phyloP scores from a whole-genome alignment of 2,329 filamentous ascomycete species.

The Escovopsis sp. region DNA sequence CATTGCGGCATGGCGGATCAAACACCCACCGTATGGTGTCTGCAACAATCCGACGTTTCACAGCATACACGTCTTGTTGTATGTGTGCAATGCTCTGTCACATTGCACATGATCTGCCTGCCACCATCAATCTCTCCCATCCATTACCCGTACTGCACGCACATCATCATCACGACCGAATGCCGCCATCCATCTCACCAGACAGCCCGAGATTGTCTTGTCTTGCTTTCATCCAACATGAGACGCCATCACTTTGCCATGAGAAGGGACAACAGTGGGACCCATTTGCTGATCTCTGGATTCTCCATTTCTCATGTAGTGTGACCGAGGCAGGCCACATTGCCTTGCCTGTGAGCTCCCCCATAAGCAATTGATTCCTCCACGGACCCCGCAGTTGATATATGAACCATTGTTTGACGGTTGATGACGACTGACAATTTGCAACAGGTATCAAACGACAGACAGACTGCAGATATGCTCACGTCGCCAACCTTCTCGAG shows the following conservation, averaged over 20 bases:
- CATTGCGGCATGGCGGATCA: neutral
- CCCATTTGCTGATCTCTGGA: too few species aligned
- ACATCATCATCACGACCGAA: too few species aligned
- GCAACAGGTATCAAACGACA: constrained; percentile 57
- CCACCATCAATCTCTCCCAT: neutral
- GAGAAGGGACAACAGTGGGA: too few species aligned
- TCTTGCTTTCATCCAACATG: too few species aligned
- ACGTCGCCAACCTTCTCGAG: constrained; percentile 64
- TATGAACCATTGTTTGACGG: neutral
- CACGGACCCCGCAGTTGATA: neutral
- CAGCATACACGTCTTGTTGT: neutral
- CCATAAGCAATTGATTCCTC: too few species aligned
- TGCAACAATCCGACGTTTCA: neutral
- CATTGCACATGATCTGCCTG: neutral
- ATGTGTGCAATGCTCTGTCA: neutral
- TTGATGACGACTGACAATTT: constrained; percentile 11
- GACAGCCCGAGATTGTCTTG: too few species aligned
- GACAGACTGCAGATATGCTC: constrained; percentile 60
- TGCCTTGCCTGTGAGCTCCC: constrained; percentile 45
- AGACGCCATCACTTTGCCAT: too few species aligned
- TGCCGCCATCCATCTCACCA: too few species aligned
- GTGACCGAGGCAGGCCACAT: constrained; percentile 57
- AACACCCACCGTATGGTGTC: neutral
- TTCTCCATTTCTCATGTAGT: constrained; percentile 29
- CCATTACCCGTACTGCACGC: too few species aligned